Conservation (phyloP, 768 basidiomycete species). For the Pleurotus djamor region DNA sequence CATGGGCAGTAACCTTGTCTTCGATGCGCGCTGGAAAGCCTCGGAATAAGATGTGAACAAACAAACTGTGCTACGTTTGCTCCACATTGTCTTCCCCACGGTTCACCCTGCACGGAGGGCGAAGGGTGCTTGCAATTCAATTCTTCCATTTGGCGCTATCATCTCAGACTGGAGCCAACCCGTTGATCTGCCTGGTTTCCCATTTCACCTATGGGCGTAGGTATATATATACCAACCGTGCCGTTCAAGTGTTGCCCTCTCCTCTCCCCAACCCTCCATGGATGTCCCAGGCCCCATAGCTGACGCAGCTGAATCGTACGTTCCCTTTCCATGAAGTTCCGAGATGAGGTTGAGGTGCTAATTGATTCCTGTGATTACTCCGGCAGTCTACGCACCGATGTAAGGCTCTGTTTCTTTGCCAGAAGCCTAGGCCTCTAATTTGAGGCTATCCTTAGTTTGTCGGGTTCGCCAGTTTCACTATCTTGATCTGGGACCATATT, state of each 20-base stretch:
- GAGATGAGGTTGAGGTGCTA: too few relatives aligned
- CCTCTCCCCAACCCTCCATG: background rate
- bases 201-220: background rate
- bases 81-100: background rate
- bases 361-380: background rate
- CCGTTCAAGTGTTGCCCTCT: background rate
- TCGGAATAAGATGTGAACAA: too few relatives aligned
- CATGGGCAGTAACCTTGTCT: too few relatives aligned
- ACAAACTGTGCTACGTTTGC: background rate
- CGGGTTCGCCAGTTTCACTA: slow-evolving; percentile 47
- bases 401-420: background rate
- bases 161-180: background rate
- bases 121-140: background rate
- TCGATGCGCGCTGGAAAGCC: too few relatives aligned
- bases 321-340: background rate
- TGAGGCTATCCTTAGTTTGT: slow-evolving; percentile 33
- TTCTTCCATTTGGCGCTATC: background rate
- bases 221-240: background rate
- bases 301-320: slow-evolving; percentile 7
- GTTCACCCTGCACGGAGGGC: background rate
- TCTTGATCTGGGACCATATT: slow-evolving; percentile 56
- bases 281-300: background rate
- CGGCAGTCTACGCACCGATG: slow-evolving; percentile 8
- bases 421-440: background rate
- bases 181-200: background rate